phyloP scores from a whole-genome alignment of 768 basidiomycete species.

The Phlebiopsis flavidoalba region DNA sequence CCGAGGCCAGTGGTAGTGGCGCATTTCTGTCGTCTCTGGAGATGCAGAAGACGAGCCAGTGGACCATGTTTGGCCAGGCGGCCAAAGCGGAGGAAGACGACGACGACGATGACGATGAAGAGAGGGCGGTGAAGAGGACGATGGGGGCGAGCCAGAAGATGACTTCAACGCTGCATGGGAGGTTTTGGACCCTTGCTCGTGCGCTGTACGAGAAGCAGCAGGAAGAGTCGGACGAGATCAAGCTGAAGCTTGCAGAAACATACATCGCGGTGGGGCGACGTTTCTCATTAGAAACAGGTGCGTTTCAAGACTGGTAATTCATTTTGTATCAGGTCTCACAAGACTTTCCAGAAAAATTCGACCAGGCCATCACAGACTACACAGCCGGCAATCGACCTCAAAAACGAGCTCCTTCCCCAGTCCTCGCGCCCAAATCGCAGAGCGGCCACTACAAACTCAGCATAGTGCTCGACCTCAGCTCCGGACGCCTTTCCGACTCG shows the following conservation, averaged over 20 bases:
- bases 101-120: conserved; percentile 48
- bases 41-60: conserved; percentile 62
- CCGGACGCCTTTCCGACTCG: conserved; percentile 77
- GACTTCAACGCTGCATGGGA: conserved; percentile 99
- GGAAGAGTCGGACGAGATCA: conserved; percentile 53
- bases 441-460: conserved; percentile 93
- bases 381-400: conserved; percentile 70
- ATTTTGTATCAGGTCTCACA: not conserved
- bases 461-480: conserved; percentile 87
- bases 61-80: conserved; percentile 60
- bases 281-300: conserved; percentile 96
- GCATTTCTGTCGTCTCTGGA: conserved; percentile 73
- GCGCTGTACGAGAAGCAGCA: conserved; percentile 74
- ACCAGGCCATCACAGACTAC: conserved; percentile 89
- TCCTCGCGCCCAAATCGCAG: conserved; percentile 92
- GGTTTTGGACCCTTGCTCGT: conserved; percentile 89
- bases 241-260: conserved; percentile 85
- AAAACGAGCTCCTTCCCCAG: conserved; percentile 66
- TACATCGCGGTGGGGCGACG: conserved; percentile 83
- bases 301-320: not conserved
- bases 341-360: conserved; percentile 76
- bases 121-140: conserved; percentile 55
- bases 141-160: conserved; percentile 84
- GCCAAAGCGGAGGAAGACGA: conserved; percentile 43
- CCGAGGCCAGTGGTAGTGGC: conserved; percentile 34